Base-by-base conservation (phyloP, 2,329 filamentous ascomycete species). In the Gyromitra esculenta region DNA sequence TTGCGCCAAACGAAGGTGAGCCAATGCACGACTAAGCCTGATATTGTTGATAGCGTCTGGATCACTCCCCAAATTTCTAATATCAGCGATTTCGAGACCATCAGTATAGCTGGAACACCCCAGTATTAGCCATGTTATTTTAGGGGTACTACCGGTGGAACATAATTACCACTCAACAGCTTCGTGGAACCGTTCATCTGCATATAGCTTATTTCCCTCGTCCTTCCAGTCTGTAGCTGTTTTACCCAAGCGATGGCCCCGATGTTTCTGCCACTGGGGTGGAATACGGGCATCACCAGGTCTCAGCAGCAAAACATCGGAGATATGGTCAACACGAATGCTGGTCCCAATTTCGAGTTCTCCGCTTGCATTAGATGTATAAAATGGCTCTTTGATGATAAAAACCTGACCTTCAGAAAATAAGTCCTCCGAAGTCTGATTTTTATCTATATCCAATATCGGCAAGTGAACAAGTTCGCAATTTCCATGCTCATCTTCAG, bases 351-450 rank as follows among this genome's bases (percentile, higher is more conserved):
- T 39, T 45, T 65, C 39, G 8, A 66, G 21, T 5, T 48, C 66
- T 25, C 50, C 43, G 8, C 25, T 43, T 35, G 35, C 13, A 25
- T 56, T 67, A 18, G 52, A 57, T 15, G 41, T 73, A 31, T 66
- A 73, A 57, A 57, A 68, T 35, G 65, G 65, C 65, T 68, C 65
- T 37, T 68, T 68, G 2, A 68, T 50, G 25, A 68, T 59, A 5
- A 68, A 57, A 5, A 68, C 50, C 65, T 68, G 65, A 2, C 50
- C 31, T 35, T 57, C n/a, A 5, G 50, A 15, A 1, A 59, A 4
- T 18, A 68, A 15, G 5, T 31, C 25, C 25, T 68, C 52, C n/a
- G 37, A 35, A 31, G 11, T 25, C 9, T 7, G 31, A 6, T 7
- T 39, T 31, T 2, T 6, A 15, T 41, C 37, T 15, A 9, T 11